Percentiles rank a stretch among this genome's conserved stretches.
Evolutionary conservation across 164 flowering plant species (phyloP).

Genomic region (Akebia trifoliata): DNA sequence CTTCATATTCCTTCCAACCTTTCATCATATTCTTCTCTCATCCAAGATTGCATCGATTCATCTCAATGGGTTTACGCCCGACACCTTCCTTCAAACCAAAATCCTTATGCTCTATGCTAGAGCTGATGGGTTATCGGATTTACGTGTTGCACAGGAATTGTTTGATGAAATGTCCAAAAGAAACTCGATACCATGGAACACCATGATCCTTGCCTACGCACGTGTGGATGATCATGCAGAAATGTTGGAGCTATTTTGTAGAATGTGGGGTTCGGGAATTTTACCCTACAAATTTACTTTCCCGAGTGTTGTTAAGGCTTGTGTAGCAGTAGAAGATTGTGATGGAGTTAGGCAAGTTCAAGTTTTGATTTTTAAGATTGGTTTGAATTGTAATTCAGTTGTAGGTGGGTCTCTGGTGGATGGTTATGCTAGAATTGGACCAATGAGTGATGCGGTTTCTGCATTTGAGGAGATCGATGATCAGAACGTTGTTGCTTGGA

Average conservation of each 20-base stretch:
- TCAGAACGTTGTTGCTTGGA: conserved; percentile 13
- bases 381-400: conserved; percentile 13
- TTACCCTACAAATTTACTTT: conserved; percentile 13
- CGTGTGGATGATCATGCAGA: conserved; percentile 7
- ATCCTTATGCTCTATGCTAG: conserved; percentile 16
- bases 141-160: conserved; percentile 2
- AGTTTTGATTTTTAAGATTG: conserved; percentile 7
- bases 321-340: conserved; percentile 5
- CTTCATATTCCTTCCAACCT: conserved; percentile 2
- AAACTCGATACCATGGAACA: conserved; percentile 15
- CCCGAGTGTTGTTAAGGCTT: conserved; percentile 13
- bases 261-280: conserved; percentile 1
- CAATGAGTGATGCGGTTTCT: conserved; percentile 4
- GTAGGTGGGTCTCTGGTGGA: conserved; percentile 13
- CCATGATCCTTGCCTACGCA: conserved; percentile 14
- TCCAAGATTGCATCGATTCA: conserved; percentile 14
- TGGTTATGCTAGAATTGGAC: conserved; percentile 10
- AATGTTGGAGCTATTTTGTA: conserved; percentile 8
- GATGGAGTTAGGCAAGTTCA: conserved; percentile 13
- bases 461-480: conserved; percentile 7
- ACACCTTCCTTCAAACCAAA: conserved; percentile 13
- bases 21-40: conserved; percentile 10
- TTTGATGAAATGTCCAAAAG: conserved; percentile 13
- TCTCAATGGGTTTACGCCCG: conserved; percentile 5
- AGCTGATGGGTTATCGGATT: conserved; percentile 4